A percentile compares a stretch with the other conserved stretches of the same genome.
phyloP scores from a whole-genome alignment of 768 basidiomycete species.

The Lactarius quietus region DNA sequence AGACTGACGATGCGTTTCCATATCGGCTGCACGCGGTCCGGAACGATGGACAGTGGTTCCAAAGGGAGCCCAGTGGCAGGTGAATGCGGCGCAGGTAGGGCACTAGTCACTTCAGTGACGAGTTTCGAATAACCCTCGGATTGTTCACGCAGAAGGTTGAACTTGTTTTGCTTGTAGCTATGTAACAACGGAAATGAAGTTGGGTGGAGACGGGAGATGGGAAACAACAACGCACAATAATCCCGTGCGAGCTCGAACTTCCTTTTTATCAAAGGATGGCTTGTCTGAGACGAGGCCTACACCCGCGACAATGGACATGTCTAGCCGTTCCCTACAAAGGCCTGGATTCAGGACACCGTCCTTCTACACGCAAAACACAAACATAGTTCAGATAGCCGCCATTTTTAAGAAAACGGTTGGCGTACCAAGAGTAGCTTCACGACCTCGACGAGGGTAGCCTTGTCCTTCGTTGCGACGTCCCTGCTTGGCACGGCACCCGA shows the following conservation, averaged over 20 bases:
- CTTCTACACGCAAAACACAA: constrained; percentile 41
- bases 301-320: constrained; percentile 56
- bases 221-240: constrained; percentile 58
- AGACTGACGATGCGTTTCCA: constrained; percentile 87
- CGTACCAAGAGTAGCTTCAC: constrained; percentile 34
- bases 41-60: constrained; percentile 54
- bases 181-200: not conserved
- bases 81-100: constrained; percentile 72
- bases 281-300: constrained; percentile 72
- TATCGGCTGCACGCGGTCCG: constrained; percentile 60
- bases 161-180: constrained; percentile 97
- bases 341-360: constrained; percentile 52
- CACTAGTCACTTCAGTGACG: constrained; percentile 74
- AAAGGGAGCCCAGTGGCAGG: constrained; percentile 59
- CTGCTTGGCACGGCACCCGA: constrained; percentile 39
- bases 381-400: not conserved
- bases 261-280: constrained; percentile 65
- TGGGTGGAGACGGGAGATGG: not conserved
- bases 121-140: constrained; percentile 97
- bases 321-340: constrained; percentile 72
- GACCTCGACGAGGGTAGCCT: constrained; percentile 52
- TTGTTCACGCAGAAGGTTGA: constrained; percentile 94
- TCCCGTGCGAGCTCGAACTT: constrained; percentile 74
- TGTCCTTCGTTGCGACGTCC: constrained; percentile 58
- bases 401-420: constrained; percentile 39